Percentiles rank a stretch among this genome's conserved stretches.
These are phyloP conservation scores for Rhizopus arrhizus DNA, from an alignment of 371 early-diverging fungal species.

Conservation along the genomic window DNA sequence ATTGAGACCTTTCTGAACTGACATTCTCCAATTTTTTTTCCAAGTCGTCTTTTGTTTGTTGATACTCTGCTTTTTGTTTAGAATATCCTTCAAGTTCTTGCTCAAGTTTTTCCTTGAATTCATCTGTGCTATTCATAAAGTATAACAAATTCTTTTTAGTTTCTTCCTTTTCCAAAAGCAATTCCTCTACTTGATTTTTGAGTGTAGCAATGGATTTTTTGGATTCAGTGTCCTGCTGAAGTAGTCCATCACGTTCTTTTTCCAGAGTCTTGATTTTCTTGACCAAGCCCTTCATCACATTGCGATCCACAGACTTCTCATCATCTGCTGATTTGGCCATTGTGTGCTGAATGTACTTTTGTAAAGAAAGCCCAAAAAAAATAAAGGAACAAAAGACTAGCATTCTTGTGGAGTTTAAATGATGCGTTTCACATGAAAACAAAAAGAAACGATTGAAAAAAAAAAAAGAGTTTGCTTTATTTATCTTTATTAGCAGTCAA, in stretches of 20 bases:
- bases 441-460: too few species aligned
- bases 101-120: constrained; percentile 22
- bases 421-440: too few species aligned
- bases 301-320: constrained; percentile 20
- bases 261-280: constrained; percentile 41
- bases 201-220: constrained; percentile 29
- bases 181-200: constrained; percentile 48
- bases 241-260: constrained; percentile 36
- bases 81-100: constrained; percentile 37
- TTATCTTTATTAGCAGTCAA: too few species aligned
- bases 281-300: constrained; percentile 46
- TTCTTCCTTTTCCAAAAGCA: constrained; percentile 48
- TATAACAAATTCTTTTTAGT: constrained; percentile 44
- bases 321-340: background rate
- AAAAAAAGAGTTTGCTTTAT: too few species aligned
- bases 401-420: too few species aligned
- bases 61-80: constrained; percentile 17
- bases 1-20: background rate
- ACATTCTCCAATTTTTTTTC: constrained; percentile 4
- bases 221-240: constrained; percentile 14
- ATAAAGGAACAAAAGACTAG: too few species aligned
- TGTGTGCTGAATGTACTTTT: too few species aligned
- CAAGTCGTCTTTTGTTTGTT: constrained; percentile 2
- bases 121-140: constrained; percentile 48
- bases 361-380: too few species aligned